These are phyloP conservation scores for Phytophthora europaea DNA, from an alignment of 352 stramenopile genomes.

Conservation along the genomic window DNA sequence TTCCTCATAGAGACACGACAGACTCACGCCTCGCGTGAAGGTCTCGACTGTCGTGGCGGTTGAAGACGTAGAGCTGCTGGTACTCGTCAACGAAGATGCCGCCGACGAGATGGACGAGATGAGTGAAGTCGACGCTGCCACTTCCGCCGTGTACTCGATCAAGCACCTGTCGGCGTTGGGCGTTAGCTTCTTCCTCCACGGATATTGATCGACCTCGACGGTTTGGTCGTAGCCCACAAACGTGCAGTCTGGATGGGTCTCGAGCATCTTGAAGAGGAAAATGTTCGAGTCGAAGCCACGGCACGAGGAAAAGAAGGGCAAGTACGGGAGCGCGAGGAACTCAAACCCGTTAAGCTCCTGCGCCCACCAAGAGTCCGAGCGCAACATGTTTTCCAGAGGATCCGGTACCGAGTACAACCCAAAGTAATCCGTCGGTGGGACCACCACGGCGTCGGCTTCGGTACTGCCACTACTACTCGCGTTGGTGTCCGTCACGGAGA, in stretches of 20 bases:
- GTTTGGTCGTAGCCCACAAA: constrained; percentile 90
- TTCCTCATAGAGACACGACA: constrained; percentile 94
- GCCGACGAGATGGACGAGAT: constrained; percentile 49
- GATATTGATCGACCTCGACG: constrained; percentile 93
- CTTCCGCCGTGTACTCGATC: constrained; percentile 60
- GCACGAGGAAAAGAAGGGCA: constrained; percentile 98
- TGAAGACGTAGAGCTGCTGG: constrained; percentile 23
- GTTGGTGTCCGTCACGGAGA: constrained; percentile 22
- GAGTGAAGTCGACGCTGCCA: constrained; percentile 37
- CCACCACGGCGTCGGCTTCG: constrained; percentile 28
- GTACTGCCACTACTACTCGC: constrained; percentile 24
- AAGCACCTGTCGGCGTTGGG: constrained; percentile 87
- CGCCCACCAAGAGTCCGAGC: constrained; percentile 80
- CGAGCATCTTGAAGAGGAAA: constrained; percentile 93
- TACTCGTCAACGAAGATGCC: constrained; percentile 20
- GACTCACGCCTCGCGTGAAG: constrained; percentile 75
- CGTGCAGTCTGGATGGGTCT: constrained; percentile 95
- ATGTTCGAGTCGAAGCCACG: constrained; percentile 96
- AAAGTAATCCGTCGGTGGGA: constrained; percentile 68
- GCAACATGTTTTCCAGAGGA: constrained; percentile 45
- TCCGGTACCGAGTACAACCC: constrained; percentile 59
- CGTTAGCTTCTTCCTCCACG: constrained; percentile 85
- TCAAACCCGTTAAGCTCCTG: constrained; percentile 65
- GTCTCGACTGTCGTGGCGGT: constrained; percentile 23
- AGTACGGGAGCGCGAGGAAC: constrained; percentile 93